phyloP scores from a whole-genome alignment of 192 early-diverging fungal genomes.

The Obelidium mucronatum region DNA sequence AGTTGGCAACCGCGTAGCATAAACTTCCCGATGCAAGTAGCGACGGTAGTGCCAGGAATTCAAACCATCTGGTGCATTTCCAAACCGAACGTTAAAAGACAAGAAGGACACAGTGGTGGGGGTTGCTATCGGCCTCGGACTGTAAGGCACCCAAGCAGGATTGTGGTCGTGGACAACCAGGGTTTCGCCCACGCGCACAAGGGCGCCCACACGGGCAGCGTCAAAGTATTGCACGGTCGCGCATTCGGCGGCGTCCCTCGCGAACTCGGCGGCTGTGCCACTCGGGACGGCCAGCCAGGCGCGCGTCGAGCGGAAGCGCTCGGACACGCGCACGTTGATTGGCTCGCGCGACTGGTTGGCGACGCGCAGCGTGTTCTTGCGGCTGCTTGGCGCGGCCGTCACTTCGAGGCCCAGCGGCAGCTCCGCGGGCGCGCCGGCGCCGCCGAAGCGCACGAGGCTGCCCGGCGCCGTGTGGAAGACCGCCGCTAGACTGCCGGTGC shows the following conservation, averaged over 20 bases:
- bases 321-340: too few species aligned
- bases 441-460: background rate
- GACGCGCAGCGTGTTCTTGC: too few species aligned
- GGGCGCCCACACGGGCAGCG: slow-evolving; percentile 3
- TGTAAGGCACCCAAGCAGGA: background rate
- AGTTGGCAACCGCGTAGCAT: background rate
- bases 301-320: too few species aligned
- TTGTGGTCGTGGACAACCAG: background rate
- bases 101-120: background rate
- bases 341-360: too few species aligned
- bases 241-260: background rate
- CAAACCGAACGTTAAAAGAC: slow-evolving; percentile 9
- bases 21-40: background rate
- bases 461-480: background rate
- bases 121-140: background rate
- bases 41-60: slow-evolving; percentile 12
- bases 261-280: background rate
- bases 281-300: too few species aligned
- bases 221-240: background rate
- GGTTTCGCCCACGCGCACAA: background rate
- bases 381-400: too few species aligned
- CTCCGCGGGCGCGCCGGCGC: background rate
- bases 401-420: too few species aligned
- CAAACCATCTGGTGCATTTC: background rate
- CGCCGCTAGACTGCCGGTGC: background rate